Base-by-base conservation (phyloP, 2,329 filamentous ascomycete genomes). In the Monosporascus sp. region DNA sequence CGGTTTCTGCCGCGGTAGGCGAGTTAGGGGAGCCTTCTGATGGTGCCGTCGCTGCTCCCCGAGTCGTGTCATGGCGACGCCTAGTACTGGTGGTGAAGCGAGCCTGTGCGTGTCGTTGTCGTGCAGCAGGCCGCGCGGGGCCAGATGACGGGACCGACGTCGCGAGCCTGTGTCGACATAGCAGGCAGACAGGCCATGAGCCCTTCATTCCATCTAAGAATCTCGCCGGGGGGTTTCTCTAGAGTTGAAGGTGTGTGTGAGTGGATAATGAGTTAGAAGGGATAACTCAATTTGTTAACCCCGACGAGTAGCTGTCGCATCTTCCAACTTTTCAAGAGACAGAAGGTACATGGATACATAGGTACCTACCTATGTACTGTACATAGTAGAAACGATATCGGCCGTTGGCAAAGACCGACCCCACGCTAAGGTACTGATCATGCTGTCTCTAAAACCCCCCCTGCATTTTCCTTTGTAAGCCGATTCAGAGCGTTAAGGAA, bases 131-230 rank as follows among this genome's bases (percentile, higher is more conserved):
- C 20, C 27, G 31, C 45, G 54, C 38, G 37, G 52, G 8, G 17
- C 59, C 59, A 22, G 58, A 62, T n/a, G 57, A 63, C 50, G 62
- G 61, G n/a, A 44, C 44, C 48, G 53, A 58, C 37, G 58, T 53
- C 55, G 62, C 61, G 55, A 62, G 56, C 56, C 58, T 53, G 53
- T 66, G 62, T 53, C 66, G 66, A 59, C 66, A 69, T 52, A 67
- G 54, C 53, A 68, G 57, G 53, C 67, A 69, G 48, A 62, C 55
- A 48, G 64, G 50, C 34, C 52, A 62, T 16, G 65, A 56, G 26
- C 60, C 51, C 59, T 55, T 68, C 67, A 69, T 69, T 58, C 57
- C 61, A 61, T 62, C 27, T 8, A 50, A 36, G 14, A n/a, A 37
- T 17, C 14, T 36, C 48, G 52, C 50, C 45, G 31, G 46, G 46